Conservation (phyloP, 495 filamentous ascomycete species). For the Penicillium malachiteum region DNA sequence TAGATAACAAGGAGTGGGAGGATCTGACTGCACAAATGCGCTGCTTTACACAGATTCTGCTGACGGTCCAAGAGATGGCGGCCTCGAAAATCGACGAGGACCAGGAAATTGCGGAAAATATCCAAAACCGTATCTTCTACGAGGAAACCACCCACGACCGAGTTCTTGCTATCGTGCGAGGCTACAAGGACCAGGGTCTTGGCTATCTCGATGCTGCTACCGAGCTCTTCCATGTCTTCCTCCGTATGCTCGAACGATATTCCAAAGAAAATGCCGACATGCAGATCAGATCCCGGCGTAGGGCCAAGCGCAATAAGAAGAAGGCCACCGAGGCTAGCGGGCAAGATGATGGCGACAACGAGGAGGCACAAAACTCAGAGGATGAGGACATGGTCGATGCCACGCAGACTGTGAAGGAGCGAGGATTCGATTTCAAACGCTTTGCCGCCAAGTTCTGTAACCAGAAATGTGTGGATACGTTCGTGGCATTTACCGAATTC, state of each 20-base stretch:
- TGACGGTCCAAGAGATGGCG: conserved; percentile 93
- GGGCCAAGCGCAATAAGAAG: conserved; percentile 69
- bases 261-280: conserved; percentile 92
- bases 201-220: conserved; percentile 91
- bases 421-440: conserved; percentile 90
- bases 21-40: conserved; percentile 86
- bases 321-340: conserved; percentile 34
- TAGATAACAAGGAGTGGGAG: conserved; percentile 82
- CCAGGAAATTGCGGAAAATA: conserved; percentile 97
- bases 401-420: conserved; percentile 68
- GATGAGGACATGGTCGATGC: conserved; percentile 72
- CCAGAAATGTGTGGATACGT: conserved; percentile 86
- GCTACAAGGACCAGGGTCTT: conserved; percentile 91
- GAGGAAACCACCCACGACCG: conserved; percentile 92
- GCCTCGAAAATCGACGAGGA: conserved; percentile 84
- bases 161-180: conserved; percentile 71
- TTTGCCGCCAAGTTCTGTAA: conserved; percentile 79
- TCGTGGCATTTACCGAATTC: conserved; percentile 72
- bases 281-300: conserved; percentile 79
- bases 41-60: conserved; percentile 74
- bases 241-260: conserved; percentile 89
- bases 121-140: conserved; percentile 94
- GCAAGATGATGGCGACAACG: conserved; percentile 37
- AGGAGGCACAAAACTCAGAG: conserved; percentile 63
- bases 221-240: conserved; percentile 85